Evolutionary conservation across 1,284 basidiomycete genomes (phyloP), one percentile per base, ranked within the genome.

Genomic region (Mycena citricolor): DNA sequence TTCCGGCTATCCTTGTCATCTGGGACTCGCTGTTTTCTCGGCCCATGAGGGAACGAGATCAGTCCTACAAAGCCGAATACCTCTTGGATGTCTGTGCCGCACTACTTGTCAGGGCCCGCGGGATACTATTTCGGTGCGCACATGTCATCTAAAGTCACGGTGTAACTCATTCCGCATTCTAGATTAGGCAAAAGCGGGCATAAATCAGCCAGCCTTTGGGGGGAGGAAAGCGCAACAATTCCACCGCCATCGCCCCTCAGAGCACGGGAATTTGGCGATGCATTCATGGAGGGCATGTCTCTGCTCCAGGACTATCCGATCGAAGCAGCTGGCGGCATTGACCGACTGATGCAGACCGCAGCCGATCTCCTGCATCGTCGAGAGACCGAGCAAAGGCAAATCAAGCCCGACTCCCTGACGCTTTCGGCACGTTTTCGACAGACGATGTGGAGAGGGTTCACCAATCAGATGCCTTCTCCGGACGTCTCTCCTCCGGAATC

Each of bases 11-110:
- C 6, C 65, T 85, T 22, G 69, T 73, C 10, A 62, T 79, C 2
- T 90, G 87, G 87, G 86, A 90, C 58, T 73, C 75, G 2, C 54
- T 90, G 4, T 83, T 89, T 54, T 74, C 82, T 39, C 69, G 73
- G 17, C 73, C 76, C 1, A 68, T 71, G 63, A 66, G 80, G 52
- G 71, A 76, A 39, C 74, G 77, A 30, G 69, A 76, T 36, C 52
- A 51, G 14, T 82, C 82, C 54, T 74, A 76, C 10, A 86, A 83
- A 60, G 64, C 87, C 2, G 82, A 87, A 19, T 73, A 73, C 51
- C 67, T 88, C 20, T 55, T 87, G 36, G 81, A 87, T 52, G 66
- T 88, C 23, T 85, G 83, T 50, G 73, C 79, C 1, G 73, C 77
- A 32, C 82, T 88, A 76, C 69, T 87, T 22, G 63, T 86, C 23